Base-by-base conservation (phyloP, 768 basidiomycete genomes). In the Cyclocybe aegerita region DNA sequence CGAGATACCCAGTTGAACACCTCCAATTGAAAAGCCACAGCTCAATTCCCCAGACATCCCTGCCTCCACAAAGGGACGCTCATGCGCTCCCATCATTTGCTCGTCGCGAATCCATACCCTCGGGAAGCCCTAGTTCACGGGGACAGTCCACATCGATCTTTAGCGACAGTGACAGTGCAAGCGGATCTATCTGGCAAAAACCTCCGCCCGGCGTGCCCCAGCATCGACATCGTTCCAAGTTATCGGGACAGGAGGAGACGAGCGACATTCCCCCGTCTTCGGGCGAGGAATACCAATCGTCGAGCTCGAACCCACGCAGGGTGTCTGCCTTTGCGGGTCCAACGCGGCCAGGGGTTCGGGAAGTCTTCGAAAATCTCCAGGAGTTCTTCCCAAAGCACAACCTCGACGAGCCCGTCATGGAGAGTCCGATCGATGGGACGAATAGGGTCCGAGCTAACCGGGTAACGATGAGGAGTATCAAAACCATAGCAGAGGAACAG, bases 331-430 rank as follows among this genome's bases (percentile, higher is more conserved):
- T 47, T 16, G 9, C 43, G 38, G 62, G 81, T 79, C 56, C 64
- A 59, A 58, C 83, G 90, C 58, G 61, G 39, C 93, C 93, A 7
- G 76, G 78, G 43, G 77, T 88, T 2, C 88, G 90, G 60, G 84
- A 86, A 50, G 86, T 97, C 32, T 86, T 89, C 62, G 81, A 90
- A 34, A 76, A 88, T 48, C 73, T 98, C 11, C 83, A 92, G 50
- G 79, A 80, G 35, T 96, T 86, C 70, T 98, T 98, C 74, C 93
- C 93, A 11, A 78, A 85, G 49, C 88, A 92, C 63, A 85, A 96
- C 61, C 80, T 97, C 44, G 93, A 97, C 63, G 84, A 88, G 60
- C 87, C 89, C 1, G 79, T 96, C 53, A 81, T 49, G 9, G 49
- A 52, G 39, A 55, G 54, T 32, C 43, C 42, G 14, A 46, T 45